phyloP scores from a whole-genome alignment of 2,329 filamentous ascomycete species.

The Fusarium sp. region DNA sequence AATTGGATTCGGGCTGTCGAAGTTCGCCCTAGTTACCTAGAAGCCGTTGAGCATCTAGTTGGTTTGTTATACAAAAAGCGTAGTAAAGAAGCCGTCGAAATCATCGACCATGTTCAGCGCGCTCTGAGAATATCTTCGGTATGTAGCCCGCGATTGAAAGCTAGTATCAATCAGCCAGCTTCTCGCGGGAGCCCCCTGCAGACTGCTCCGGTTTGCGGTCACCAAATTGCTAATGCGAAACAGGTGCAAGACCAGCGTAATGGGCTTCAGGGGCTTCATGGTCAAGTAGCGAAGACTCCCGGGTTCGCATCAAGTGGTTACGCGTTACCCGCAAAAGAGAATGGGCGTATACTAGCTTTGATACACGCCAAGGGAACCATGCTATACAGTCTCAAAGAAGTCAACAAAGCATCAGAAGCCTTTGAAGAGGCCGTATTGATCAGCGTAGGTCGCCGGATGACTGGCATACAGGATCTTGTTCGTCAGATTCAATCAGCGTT shows the following conservation, averaged over 20 bases:
- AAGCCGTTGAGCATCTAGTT: slow-evolving; percentile 94
- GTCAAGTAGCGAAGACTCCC: slow-evolving; percentile 35
- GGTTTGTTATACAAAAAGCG: slow-evolving; percentile 87
- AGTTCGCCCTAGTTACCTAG: slow-evolving; percentile 86
- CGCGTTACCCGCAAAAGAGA: slow-evolving; percentile 84
- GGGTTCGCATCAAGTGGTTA: slow-evolving; percentile 70
- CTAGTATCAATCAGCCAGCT: slow-evolving; percentile 1
- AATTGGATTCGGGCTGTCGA: slow-evolving; percentile 89
- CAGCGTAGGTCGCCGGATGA: slow-evolving; percentile 76
- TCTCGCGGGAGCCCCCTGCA: slow-evolving; percentile 20
- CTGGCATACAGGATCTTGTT: slow-evolving; percentile 82
- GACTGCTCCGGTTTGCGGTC: slow-evolving; percentile 8
- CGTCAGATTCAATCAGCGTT: slow-evolving; percentile 79
- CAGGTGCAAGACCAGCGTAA: slow-evolving; percentile 42
- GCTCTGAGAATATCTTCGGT: slow-evolving; percentile 65
- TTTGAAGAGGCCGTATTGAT: slow-evolving; percentile 97
- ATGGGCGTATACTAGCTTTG: slow-evolving; percentile 91
- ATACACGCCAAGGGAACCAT: slow-evolving; percentile 99
- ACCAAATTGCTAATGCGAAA: slow-evolving; percentile 39
- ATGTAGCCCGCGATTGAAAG: slow-evolving; percentile 12
- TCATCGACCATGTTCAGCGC: slow-evolving; percentile 87
- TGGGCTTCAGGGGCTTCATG: slow-evolving; percentile 17
- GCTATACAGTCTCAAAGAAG: slow-evolving; percentile 89
- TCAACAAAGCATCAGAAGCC: slow-evolving; percentile 81
- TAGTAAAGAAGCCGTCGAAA: slow-evolving; percentile 83